Evolutionary conservation across 192 early-diverging fungal genomes (phyloP), one percentile per base, ranked within the genome.

Genomic region (Phycomyces blakesleeanus): DNA sequence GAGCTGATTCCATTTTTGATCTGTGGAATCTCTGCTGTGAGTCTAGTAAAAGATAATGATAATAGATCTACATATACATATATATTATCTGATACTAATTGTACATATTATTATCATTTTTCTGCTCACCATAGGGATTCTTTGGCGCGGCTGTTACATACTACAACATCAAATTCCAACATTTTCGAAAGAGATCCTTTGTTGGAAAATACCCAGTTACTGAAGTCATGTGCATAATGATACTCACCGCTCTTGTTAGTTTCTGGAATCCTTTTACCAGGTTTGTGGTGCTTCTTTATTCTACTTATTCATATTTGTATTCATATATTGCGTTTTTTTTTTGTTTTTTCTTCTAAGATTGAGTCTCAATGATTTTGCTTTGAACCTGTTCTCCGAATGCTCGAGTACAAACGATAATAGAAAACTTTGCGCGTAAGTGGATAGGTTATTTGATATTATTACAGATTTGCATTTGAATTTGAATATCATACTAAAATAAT

Each of bases 361-460:
- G 25, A 88, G 89, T 63, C 81, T 86, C 9, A 88, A 82, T n/a
- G 91, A 96, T 61, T 82, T 98, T 57, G 82, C 96, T 3, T 87
- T 89, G 14, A 86, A 85, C 61, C 80, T 98, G 51, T 98, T 98
- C 72, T 85, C 88, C 26, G 96, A 97, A 63, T 98, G 96, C 55
- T 81, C 81, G 10, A 66, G 82, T 15, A 60, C 24, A 7, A 69
- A 74, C 66, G 76, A 83, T 51, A 79, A 79, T 49, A 76, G 76
- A 27, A 78, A 76, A 29, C 75, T 84, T 21, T 84, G 83, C 73
- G 78, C 74, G 82, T 83, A 81, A 67, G 82, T 71, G 12, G 0
- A 15, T n/a, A 3, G 2, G 44, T 18, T 3, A 11, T 47, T n/a
- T 47, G 18, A 2, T 7, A 34, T 34, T 34, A n/a, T n/a, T n/a